A percentile compares a stretch with the other conserved stretches of the same genome.
Evolutionary conservation across 257 asterid species (phyloP).

Genomic region (Echites panduratus): DNA sequence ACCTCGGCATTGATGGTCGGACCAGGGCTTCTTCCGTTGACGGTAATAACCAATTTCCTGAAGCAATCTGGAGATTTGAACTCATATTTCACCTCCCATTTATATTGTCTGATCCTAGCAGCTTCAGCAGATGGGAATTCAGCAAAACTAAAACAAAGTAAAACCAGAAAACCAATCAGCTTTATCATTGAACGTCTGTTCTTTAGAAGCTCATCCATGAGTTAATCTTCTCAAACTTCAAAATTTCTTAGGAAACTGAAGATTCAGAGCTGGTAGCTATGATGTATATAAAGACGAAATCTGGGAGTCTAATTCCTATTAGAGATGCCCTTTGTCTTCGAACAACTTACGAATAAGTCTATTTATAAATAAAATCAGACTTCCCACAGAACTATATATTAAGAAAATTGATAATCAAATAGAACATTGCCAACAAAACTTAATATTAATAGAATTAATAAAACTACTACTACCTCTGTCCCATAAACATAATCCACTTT

Average conservation of each 20-base stretch:
- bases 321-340: too few species aligned
- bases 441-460: too few species aligned
- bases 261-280: too few species aligned
- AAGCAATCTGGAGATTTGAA: constrained; percentile 81
- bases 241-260: background rate
- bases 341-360: too few species aligned
- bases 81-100: constrained; percentile 85
- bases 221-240: background rate
- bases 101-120: constrained; percentile 47
- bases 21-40: constrained; percentile 82
- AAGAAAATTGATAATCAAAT: too few species aligned
- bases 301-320: too few species aligned
- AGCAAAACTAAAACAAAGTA: constrained; percentile 8
- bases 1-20: constrained; percentile 68
- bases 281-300: too few species aligned
- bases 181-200: constrained; percentile 3
- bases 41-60: constrained; percentile 52
- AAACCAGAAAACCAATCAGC: background rate
- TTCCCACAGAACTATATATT: too few species aligned
- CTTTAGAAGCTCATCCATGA: constrained; percentile 13
- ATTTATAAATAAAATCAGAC: too few species aligned
- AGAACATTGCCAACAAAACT: too few species aligned
- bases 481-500: too few species aligned
- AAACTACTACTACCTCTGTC: too few species aligned
- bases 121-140: constrained; percentile 30